Conservation (phyloP, 495 filamentous ascomycete genomes). For the Penicillium cataractarum region DNA sequence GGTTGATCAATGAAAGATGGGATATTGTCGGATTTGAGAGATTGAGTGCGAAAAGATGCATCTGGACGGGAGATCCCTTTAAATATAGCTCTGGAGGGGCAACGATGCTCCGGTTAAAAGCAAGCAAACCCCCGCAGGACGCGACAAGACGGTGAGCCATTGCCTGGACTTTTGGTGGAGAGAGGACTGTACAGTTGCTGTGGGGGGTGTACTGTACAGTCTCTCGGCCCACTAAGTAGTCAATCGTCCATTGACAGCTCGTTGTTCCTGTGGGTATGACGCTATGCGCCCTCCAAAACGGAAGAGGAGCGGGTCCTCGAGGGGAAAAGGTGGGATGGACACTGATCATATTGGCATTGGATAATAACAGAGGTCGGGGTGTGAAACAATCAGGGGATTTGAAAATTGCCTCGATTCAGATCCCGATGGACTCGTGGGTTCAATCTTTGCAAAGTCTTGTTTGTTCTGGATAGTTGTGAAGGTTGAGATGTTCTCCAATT, state of each 20-base stretch:
- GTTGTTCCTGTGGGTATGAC: slow-evolving; percentile 18
- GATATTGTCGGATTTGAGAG: not conserved
- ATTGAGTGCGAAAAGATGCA: not conserved
- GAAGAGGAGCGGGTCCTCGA: slow-evolving; percentile 5
- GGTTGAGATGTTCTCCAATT: not conserved
- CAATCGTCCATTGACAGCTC: slow-evolving; percentile 1
- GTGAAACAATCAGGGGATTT: not conserved
- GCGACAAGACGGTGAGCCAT: slow-evolving; percentile 19
- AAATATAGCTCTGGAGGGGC: slow-evolving; percentile 20
- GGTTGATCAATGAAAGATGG: slow-evolving; percentile 8
- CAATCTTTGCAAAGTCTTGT: not conserved
- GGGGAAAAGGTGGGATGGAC: slow-evolving; percentile 11
- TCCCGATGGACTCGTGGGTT: not conserved
- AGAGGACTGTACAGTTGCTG: slow-evolving; percentile 4
- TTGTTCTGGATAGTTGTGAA: not conserved
- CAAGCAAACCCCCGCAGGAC: not conserved
- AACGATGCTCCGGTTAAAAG: not conserved
- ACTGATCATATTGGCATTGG: not conserved
- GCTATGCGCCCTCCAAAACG: slow-evolving; percentile 14
- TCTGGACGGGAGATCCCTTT: slow-evolving; percentile 8
- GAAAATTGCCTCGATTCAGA: not conserved
- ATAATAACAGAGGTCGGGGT: not conserved
- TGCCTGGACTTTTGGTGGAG: slow-evolving; percentile 6
- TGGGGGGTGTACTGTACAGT: slow-evolving; percentile 3
- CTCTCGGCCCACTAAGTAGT: not conserved